Evolutionary conservation across 169 alveolate genomes (phyloP).

Genomic region (Eimeria maxima): DNA sequence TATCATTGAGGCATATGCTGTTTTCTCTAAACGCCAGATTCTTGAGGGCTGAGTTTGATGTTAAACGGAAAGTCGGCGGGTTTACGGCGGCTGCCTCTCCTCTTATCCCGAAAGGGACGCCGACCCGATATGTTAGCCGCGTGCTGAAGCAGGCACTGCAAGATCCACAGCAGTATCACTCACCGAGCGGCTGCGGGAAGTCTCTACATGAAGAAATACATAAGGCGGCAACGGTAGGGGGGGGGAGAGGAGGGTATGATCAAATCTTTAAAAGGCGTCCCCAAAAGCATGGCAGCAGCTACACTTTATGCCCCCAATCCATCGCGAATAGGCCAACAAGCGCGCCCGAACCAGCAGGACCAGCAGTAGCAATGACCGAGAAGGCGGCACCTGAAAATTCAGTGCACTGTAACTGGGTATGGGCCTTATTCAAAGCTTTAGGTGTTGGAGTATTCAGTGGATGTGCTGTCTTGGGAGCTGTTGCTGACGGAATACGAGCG

Average conservation of each 20-base stretch:
- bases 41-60: background rate
- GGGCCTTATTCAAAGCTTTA: background rate
- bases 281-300: background rate
- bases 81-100: background rate
- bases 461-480: background rate
- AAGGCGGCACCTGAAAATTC: background rate
- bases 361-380: background rate
- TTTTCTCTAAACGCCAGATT: background rate
- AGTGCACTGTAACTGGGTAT: background rate
- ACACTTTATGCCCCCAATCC: background rate
- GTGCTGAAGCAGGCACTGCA: slow-evolving; percentile 24
- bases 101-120: background rate
- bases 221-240: background rate
- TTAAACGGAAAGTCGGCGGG: background rate
- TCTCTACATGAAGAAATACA: slow-evolving; percentile 49
- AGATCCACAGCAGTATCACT: background rate
- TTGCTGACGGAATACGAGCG: slow-evolving; percentile 12
- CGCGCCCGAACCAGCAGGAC: background rate
- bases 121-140: slow-evolving; percentile 18
- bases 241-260: background rate
- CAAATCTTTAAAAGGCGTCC: background rate
- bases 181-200: background rate
- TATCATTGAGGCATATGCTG: slow-evolving; percentile 25
- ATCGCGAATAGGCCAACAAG: background rate
- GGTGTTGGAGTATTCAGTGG: background rate